Percentiles rank a stretch among this genome's conserved stretches.
Evolutionary conservation across 306 rosid genomes (phyloP).

Genomic region (Vachellia collinsii): DNA sequence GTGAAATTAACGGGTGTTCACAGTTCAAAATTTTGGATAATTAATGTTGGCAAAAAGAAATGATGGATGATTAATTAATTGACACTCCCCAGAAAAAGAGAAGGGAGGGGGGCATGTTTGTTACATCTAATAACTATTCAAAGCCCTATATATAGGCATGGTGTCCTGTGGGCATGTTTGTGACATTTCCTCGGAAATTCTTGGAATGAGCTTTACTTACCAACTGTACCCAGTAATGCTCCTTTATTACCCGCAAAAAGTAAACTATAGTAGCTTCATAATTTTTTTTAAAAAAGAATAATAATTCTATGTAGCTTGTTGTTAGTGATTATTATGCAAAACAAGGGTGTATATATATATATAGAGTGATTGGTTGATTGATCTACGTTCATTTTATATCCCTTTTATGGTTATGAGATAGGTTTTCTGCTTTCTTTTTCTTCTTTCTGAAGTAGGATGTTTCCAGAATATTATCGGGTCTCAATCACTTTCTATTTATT

Average conservation of each 20-base stretch:
- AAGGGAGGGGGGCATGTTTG: no score
- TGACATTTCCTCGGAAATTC: constrained; percentile 59
- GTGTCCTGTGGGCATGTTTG: constrained; percentile 9
- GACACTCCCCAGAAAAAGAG: no score
- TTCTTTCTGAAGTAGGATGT: no score
- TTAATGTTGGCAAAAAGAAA: no score
- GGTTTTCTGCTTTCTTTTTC: constrained; percentile 15
- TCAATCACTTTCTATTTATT: constrained; percentile 33
- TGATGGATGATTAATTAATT: no score
- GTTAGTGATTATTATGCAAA: constrained; percentile 21
- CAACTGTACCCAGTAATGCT: constrained; percentile 37
- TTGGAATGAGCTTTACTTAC: constrained; percentile 32
- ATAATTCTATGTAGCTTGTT: constrained; percentile 14
- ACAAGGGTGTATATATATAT: no score
- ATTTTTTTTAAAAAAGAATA: background rate
- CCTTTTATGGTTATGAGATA: constrained; percentile 33
- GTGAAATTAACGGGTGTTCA: background rate
- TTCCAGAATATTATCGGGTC: background rate
- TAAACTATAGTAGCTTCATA: background rate
- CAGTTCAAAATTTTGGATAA: background rate
- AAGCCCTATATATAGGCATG: background rate
- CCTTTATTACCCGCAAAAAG: background rate
- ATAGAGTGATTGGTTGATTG: background rate
- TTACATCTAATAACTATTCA: no score
- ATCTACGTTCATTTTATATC: background rate